These are phyloP conservation scores for Neurospora sp. DNA, from an alignment of 495 filamentous ascomycete species.

Conservation along the genomic window DNA sequence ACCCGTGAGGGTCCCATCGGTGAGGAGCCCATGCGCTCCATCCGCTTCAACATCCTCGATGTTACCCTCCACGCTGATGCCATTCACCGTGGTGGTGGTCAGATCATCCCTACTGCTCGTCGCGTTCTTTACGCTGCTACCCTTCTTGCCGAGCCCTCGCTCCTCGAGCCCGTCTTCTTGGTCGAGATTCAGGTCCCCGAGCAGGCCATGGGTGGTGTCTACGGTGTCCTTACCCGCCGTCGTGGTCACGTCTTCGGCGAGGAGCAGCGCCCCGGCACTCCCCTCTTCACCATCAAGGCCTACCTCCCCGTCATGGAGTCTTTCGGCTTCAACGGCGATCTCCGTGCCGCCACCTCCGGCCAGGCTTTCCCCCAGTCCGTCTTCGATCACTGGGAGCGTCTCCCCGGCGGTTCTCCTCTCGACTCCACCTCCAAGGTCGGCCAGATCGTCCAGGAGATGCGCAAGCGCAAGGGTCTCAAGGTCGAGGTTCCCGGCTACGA, in stretches of 20 bases:
- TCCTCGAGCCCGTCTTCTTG: slow-evolving; percentile 96
- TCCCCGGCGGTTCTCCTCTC: slow-evolving; percentile 88
- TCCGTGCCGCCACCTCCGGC: slow-evolving; percentile 83
- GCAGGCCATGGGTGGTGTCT: slow-evolving; percentile 98
- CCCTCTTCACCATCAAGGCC: slow-evolving; percentile 99
- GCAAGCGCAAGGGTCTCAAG: slow-evolving; percentile 99
- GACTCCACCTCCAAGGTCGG: slow-evolving; percentile 81
- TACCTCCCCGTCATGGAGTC: slow-evolving; percentile 99
- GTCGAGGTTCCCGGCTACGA: slow-evolving; percentile 76
- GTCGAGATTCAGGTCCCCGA: slow-evolving; percentile 99
- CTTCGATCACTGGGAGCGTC: slow-evolving; percentile 95
- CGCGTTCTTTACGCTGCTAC: slow-evolving; percentile 92
- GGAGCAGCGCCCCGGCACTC: slow-evolving; percentile 96
- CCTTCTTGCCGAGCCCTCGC: slow-evolving; percentile 79
- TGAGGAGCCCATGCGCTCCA: slow-evolving; percentile 93
- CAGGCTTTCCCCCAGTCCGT: slow-evolving; percentile 98
- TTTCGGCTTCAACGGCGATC: slow-evolving; percentile 98
- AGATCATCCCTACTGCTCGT: slow-evolving; percentile 96
- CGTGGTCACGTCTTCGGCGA: slow-evolving; percentile 98
- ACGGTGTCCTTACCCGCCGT: slow-evolving; percentile 96
- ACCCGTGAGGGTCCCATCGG: slow-evolving; percentile 93
- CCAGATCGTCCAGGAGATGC: slow-evolving; percentile 74
- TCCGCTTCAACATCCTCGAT: slow-evolving; percentile 99
- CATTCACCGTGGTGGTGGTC: slow-evolving; percentile 98
- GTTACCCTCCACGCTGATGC: slow-evolving; percentile 99